Evolutionary conservation across 345 rosid species (phyloP).

Genomic region (Mercurialis annua): DNA sequence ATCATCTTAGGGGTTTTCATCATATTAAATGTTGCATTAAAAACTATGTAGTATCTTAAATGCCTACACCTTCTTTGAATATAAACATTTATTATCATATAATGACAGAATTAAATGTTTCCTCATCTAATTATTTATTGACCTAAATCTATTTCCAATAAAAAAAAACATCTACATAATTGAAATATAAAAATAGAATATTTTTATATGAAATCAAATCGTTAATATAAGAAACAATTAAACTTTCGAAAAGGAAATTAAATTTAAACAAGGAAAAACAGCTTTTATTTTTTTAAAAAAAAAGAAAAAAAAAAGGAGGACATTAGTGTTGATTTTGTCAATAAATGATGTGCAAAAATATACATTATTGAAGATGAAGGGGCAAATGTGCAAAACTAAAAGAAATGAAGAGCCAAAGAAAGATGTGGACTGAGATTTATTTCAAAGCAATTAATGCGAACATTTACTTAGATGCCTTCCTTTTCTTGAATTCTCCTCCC

Average conservation of each 20-base stretch:
- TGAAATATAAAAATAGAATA: too few relatives aligned
- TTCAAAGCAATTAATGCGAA: constrained; percentile 21
- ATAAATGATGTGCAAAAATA: neutral
- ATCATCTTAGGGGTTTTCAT: constrained; percentile 12
- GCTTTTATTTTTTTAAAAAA: neutral
- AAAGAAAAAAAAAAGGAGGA: neutral
- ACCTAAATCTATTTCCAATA: neutral
- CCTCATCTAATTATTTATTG: neutral
- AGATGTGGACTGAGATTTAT: constrained; percentile 14
- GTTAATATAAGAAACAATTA: too few relatives aligned
- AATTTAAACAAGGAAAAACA: neutral
- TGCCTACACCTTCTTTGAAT: constrained; percentile 17
- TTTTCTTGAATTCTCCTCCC: constrained; percentile 16
- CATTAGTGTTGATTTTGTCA: too few relatives aligned
- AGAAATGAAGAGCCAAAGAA: constrained; percentile 8
- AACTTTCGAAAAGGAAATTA: neutral
- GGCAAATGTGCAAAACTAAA: neutral
- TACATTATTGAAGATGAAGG: neutral
- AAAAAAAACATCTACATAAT: too few relatives aligned
- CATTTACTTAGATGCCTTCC: constrained; percentile 22
- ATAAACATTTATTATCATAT: constrained; percentile 5
- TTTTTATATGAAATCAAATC: too few relatives aligned
- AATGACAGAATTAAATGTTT: constrained; percentile 7
- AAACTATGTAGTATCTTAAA: constrained; percentile 15
- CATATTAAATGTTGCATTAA: constrained; percentile 17